Percentiles rank a stretch among this genome's conserved stretches.
Conservation (phyloP, 2,329 filamentous ascomycete species). For the Aphanocladium album region DNA sequence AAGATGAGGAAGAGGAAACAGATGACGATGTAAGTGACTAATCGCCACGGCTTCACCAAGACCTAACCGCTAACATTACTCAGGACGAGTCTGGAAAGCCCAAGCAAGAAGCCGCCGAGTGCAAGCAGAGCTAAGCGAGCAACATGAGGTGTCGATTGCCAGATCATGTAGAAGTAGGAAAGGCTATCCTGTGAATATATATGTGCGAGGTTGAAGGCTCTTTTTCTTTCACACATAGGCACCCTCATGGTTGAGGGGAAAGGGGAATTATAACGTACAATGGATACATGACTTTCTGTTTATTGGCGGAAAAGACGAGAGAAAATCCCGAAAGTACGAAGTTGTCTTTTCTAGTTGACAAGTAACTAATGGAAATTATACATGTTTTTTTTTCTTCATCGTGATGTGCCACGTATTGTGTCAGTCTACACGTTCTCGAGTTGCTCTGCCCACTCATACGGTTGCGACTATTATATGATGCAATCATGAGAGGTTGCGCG, state of each 20-base stretch:
- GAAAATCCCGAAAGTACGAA: not conserved
- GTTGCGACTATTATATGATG: not conserved
- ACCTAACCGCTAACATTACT: conserved; percentile 3
- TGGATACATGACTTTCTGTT: conserved; percentile 4
- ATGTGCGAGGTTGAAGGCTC: not conserved
- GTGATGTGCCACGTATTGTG: too few species aligned
- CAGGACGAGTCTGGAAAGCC: conserved; percentile 85
- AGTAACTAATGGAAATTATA: conserved; percentile 8
- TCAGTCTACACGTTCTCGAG: not conserved
- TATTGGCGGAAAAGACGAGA: not conserved
- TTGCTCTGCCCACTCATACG: not conserved
- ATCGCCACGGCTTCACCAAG: too few species aligned
- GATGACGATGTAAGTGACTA: conserved; percentile 63
- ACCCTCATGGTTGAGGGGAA: not conserved
- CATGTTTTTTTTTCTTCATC: not conserved
- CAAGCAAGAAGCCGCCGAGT: conserved; percentile 90
- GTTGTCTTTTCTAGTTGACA: not conserved
- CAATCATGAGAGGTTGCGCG: not conserved
- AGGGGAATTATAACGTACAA: conserved; percentile 2
- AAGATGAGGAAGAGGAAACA: conserved; percentile 76
- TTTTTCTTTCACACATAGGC: not conserved
- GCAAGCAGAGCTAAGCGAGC: conserved; percentile 77
- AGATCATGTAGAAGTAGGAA: conserved; percentile 3
- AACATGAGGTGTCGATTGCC: not conserved
- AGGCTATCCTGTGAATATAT: not conserved